Evolutionary conservation across 2,329 filamentous ascomycete genomes (phyloP), one percentile per base, ranked within the genome.

Genomic region (Penicillium sp.): DNA sequence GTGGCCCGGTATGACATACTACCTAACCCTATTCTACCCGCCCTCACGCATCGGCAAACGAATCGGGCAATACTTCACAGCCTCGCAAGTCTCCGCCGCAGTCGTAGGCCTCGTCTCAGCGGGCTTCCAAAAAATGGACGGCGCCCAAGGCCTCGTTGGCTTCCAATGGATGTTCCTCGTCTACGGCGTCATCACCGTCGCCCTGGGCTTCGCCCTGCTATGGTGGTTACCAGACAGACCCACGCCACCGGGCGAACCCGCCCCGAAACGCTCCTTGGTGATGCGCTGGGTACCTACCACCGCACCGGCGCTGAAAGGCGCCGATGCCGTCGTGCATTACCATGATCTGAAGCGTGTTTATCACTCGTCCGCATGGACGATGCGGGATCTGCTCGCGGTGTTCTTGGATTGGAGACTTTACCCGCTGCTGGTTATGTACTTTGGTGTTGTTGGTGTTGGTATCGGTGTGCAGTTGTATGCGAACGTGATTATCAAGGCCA

Each of bases 1-100:
- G 88, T 96, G 92, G 92, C 92, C 92, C 0, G 92, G 92, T 50
- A 96, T 96, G 92, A 86, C 91, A 10, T 94, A 94, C 73, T 96
- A 96, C 70, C 81, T 96, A 47, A 95, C 92, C 0, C 82, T 96
- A 8, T 96, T 96, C 80, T 96, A 96, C 70, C 92, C 92, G 7
- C 91, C 92, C 0, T 90, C 89, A 6, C 84, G 90, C 13, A 94
- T 89, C 1, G 92, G 90, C 15, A 95, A 94, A 78, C 84, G 92
- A 40, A 95, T 96, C 63, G 92, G 92, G 38, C 85, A 89, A 72
- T 96, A 96, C 78, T 96, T 91, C 72, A 96, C 91, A 2, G 92
- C 92, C 1, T 85, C 91, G 0, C 92, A 96, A 72, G 85, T 96
- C 27, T 96, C 92, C 3, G 92, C 92, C 1, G 89, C 92, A 0